phyloP scores from a whole-genome alignment of 139 green algal species.

The Penium margaritaceum region DNA sequence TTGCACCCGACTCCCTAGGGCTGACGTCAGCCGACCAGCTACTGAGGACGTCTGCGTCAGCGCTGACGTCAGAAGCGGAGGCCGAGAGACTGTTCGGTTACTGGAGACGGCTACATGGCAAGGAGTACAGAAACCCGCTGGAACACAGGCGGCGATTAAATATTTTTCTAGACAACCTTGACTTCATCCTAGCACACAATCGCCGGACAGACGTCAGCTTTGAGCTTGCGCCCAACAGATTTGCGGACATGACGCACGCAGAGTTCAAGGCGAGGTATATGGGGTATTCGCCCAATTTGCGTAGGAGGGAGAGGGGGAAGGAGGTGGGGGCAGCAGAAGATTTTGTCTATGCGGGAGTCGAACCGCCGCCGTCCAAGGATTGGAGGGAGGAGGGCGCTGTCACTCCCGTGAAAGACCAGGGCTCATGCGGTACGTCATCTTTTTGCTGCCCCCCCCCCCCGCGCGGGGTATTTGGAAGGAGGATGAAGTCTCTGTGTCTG shows the following conservation, averaged over 20 bases:
- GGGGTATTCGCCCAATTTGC: not conserved
- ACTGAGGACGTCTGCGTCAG: no score
- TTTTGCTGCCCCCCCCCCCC: no score
- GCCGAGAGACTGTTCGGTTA: no score
- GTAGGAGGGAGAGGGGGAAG: not conserved
- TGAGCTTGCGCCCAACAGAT: constrained; percentile 68
- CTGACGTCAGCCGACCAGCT: no score
- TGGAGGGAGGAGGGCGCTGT: constrained; percentile 74
- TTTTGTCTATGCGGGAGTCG: constrained; percentile 46
- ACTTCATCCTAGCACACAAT: constrained; percentile 72
- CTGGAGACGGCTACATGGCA: no score
- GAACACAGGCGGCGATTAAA: no score
- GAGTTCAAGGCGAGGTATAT: constrained; percentile 68
- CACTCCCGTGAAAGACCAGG: constrained; percentile 86
- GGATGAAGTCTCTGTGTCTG: no score
- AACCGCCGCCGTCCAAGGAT: no score
- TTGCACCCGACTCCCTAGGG: no score
- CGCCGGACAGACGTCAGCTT: constrained; percentile 31
- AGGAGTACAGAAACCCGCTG: no score
- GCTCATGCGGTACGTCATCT: constrained; percentile 67
- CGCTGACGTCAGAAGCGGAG: no score
- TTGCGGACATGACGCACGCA: constrained; percentile 76
- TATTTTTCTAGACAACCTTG: constrained; percentile 79
- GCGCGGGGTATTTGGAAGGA: no score
- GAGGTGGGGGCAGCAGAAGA: constrained; percentile 29